A percentile compares a stretch with the other conserved stretches of the same genome.
These are phyloP conservation scores for Cicer pinnatifidum DNA, from an alignment of 306 rosid species.

Conservation along the genomic window DNA sequence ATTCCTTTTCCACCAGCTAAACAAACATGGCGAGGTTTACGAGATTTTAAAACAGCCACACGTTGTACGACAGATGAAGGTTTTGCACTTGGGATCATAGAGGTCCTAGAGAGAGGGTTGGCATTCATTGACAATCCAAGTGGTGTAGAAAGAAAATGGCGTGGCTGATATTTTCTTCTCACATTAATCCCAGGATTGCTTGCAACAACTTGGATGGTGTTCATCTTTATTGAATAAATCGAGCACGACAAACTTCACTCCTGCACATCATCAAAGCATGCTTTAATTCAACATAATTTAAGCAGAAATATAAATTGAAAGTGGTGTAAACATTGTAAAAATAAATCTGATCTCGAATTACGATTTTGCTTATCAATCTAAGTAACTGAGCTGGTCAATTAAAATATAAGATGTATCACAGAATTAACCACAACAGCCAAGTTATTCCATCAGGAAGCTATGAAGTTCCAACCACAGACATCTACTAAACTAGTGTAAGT, in stretches of 20 bases:
- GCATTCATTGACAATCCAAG: slow-evolving; percentile 8
- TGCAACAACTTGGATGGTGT: slow-evolving; percentile 46
- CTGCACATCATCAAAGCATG: slow-evolving; percentile 40
- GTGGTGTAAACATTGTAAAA: neutral
- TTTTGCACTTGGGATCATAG: slow-evolving; percentile 8
- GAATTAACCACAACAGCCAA: slow-evolving; percentile 1
- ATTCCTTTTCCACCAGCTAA: slow-evolving; percentile 62
- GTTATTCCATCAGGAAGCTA: neutral
- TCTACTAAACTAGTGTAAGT: neutral
- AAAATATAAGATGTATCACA: neutral
- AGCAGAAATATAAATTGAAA: slow-evolving; percentile 4
- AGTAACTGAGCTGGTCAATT: neutral
- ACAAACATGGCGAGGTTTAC: slow-evolving; percentile 51
- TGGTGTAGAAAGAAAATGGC: slow-evolving; percentile 38
- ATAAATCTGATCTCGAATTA: slow-evolving; percentile 1
- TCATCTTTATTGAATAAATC: slow-evolving; percentile 47
- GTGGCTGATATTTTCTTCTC: slow-evolving; percentile 24
- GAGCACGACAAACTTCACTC: slow-evolving; percentile 37
- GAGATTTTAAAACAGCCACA: slow-evolving; percentile 46
- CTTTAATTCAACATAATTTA: slow-evolving; percentile 16
- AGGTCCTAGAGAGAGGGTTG: slow-evolving; percentile 38
- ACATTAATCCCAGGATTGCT: slow-evolving; percentile 36
- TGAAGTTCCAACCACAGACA: neutral
- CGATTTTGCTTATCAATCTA: slow-evolving; percentile 1
- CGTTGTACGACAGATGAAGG: slow-evolving; percentile 42